Percentiles rank a stretch among this genome's conserved stretches.
Conservation (phyloP, 2,329 filamentous ascomycete species). For the Lecanosticta acicola region DNA sequence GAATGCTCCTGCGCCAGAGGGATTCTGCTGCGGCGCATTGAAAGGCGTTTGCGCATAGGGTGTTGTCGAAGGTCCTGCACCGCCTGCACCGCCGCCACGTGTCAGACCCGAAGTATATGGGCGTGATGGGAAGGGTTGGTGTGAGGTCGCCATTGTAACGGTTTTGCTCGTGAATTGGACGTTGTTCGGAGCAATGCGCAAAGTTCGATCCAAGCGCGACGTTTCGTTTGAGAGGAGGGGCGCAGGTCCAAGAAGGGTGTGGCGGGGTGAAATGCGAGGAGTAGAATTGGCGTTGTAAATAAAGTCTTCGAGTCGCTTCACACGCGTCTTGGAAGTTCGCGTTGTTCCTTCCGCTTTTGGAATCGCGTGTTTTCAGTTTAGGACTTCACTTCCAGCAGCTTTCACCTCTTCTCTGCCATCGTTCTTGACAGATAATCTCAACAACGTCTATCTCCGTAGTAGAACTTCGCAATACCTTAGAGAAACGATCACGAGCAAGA, state of each 20-base stretch:
- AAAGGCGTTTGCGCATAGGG: slow-evolving; percentile 29
- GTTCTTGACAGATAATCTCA: too few species aligned
- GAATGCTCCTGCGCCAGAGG: slow-evolving; percentile 5
- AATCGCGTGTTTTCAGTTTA: neutral
- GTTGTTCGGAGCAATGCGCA: neutral
- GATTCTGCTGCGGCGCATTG: slow-evolving; percentile 31
- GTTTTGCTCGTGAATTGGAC: slow-evolving; percentile 4
- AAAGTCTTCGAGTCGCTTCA: neutral
- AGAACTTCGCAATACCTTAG: too few species aligned
- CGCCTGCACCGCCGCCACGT: slow-evolving; percentile 36
- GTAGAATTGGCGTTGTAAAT: neutral
- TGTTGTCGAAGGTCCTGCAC: slow-evolving; percentile 31
- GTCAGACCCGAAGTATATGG: slow-evolving; percentile 46
- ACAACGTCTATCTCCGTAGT: too few species aligned
- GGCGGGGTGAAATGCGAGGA: neutral
- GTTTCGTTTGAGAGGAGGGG: neutral
- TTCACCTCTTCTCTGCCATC: neutral
- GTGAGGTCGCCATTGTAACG: slow-evolving; percentile 48
- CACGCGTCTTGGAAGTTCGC: neutral
- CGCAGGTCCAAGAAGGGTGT: too few species aligned
- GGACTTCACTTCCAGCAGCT: neutral
- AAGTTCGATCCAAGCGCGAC: neutral
- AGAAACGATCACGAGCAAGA: too few species aligned
- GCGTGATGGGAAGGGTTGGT: slow-evolving; percentile 52
- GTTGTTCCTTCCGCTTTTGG: neutral